Evolutionary conservation across 2,329 filamentous ascomycete species (phyloP), one percentile per base, ranked within the genome.

Genomic region (Verticillium longisporum): DNA sequence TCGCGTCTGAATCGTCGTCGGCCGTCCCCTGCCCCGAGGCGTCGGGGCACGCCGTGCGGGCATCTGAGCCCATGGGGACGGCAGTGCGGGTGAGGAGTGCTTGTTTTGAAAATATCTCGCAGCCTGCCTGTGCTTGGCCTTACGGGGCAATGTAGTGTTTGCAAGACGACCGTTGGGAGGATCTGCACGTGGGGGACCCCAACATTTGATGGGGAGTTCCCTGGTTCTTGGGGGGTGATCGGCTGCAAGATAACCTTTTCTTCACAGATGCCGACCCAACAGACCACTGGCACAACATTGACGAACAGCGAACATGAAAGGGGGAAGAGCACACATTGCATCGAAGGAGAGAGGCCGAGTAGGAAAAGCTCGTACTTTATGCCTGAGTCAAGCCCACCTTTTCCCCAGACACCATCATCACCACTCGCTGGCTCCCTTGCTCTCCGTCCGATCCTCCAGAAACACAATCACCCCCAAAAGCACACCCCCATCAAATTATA

Each of bases 1-100:
- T 60, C 7, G 63, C 62, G 14, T 68, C 67, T 32, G 45, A 50
- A 4, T 50, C 45, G 45, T 50, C 45, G 45, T 50, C 45, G 45
- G 45, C 45, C 45, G 45, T 50, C 33, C 55, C 55, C 32, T 56
- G 55, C 55, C 55, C 34, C 56, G 56, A 58, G 56, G 56, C 56
- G 26, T 58, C 56, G 37, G 45, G 56, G 56, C 56, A 26, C 37
- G 56, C 56, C 56, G 14, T 58, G 26, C 26, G 56, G 37, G 56
- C 26, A 33, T 41, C 10, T 33, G 56, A 32, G 38, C 38, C 37
- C 56, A 45, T 33, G 37, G 14, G 37, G 31, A 56, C 34, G 32
- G 55, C 33, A 56, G 32, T 10, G 50, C 21, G 31, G 50, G 26
- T 55, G 50, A 15, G 50, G 50, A n/a, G 4, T 21, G n/a, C n/a